Conservation (phyloP, 164 flowering plant genomes). For the Aristolochia californica region DNA sequence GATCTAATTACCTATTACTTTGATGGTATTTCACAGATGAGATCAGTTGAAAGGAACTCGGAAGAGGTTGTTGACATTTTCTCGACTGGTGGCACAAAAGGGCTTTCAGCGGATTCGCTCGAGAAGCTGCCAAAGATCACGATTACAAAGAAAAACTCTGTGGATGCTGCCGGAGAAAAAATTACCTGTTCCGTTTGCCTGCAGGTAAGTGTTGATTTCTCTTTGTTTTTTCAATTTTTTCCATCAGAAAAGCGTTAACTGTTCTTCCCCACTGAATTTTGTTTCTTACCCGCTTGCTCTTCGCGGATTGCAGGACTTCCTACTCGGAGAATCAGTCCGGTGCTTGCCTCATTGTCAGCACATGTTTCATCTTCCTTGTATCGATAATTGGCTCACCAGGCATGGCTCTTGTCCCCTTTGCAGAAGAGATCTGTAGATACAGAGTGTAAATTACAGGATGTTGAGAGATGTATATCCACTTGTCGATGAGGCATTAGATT, state of each 20-base stretch:
- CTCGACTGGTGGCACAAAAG: slow-evolving; percentile 59
- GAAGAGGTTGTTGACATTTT: slow-evolving; percentile 65
- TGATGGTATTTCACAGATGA: slow-evolving; percentile 45
- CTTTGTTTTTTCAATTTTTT: too few relatives aligned
- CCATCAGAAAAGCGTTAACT: not conserved
- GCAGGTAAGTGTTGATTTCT: slow-evolving; percentile 44
- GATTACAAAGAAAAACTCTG: slow-evolving; percentile 40
- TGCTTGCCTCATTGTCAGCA: slow-evolving; percentile 79
- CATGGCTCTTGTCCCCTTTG: slow-evolving; percentile 94
- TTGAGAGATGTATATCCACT: not conserved
- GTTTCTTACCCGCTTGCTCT: not conserved
- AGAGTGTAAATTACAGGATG: slow-evolving; percentile 18
- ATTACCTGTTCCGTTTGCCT: slow-evolving; percentile 87
- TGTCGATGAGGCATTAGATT: not conserved
- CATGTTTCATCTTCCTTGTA: slow-evolving; percentile 84
- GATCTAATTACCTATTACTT: not conserved
- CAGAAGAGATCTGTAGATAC: slow-evolving; percentile 63
- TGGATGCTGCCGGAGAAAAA: slow-evolving; percentile 69
- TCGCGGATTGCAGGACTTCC: slow-evolving; percentile 47
- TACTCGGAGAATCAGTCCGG: slow-evolving; percentile 66
- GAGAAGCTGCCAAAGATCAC: slow-evolving; percentile 67
- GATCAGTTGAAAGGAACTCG: slow-evolving; percentile 54
- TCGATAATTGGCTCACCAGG: slow-evolving; percentile 79
- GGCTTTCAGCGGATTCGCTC: slow-evolving; percentile 54
- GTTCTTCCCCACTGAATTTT: not conserved